A percentile compares a stretch with the other conserved stretches of the same genome.
Conservation (phyloP, 768 basidiomycete species). For the Lactarius tabidus region DNA sequence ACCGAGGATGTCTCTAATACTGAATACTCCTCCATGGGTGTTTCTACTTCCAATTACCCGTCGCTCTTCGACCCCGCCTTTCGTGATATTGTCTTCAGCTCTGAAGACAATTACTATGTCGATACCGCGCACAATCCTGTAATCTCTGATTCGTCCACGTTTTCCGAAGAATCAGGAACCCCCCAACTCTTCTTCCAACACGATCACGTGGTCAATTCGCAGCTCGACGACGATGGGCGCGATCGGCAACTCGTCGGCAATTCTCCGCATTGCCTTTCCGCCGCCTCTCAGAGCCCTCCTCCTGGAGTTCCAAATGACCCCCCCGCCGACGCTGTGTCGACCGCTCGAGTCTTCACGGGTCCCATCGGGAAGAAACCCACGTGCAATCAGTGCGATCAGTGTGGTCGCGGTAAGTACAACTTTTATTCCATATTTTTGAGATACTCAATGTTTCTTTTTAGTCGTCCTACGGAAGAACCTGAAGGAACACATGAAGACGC, state of each 20-base stretch:
- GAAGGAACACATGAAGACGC: not conserved
- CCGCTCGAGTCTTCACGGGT: not conserved
- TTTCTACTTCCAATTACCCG: not conserved
- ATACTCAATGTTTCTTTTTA: not conserved
- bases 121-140: not conserved
- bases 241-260: not conserved
- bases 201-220: not conserved
- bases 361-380: not conserved
- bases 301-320: not conserved
- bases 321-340: not conserved
- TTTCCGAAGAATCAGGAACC: no score
- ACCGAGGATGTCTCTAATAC: not conserved
- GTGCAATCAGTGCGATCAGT: not conserved
- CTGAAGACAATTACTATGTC: not conserved
- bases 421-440: not conserved
- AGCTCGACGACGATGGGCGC: not conserved
- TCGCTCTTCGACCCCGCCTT: not conserved
- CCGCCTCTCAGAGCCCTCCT: not conserved
- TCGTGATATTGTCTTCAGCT: not conserved
- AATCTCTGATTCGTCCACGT: not conserved
- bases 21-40: not conserved
- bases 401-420: not conserved
- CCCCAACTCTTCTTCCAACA: not conserved
- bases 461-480: not conserved
- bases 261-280: not conserved